Evolutionary conservation across 169 alveolate species (phyloP).

Genomic region (Besnoitia besnoiti): DNA sequence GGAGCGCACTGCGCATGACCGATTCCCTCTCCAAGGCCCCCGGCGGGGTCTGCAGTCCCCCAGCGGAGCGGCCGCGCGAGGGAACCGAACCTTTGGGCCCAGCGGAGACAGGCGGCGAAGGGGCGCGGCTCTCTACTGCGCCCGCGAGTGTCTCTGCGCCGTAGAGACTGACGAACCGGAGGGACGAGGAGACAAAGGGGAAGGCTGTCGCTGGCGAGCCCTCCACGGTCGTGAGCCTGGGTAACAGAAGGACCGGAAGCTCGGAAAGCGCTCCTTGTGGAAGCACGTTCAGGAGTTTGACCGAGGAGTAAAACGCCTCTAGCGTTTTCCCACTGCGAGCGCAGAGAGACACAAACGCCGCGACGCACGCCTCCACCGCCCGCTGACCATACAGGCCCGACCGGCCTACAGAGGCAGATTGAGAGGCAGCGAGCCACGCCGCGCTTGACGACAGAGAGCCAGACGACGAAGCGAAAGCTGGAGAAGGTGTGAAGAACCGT

Average conservation of each 20-base stretch:
- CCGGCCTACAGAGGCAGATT: too few relatives aligned
- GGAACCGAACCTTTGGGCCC: neutral
- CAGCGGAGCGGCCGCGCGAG: too few relatives aligned
- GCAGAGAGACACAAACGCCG: neutral
- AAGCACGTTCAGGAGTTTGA: neutral
- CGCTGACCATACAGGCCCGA: neutral
- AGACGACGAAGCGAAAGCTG: too few relatives aligned
- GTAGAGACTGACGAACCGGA: neutral
- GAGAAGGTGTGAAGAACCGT: too few relatives aligned
- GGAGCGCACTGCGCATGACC: neutral
- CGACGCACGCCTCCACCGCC: neutral
- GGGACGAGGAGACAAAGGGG: neutral
- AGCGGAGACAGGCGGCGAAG: neutral
- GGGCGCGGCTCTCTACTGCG: neutral
- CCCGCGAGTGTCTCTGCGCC: constrained; percentile 5
- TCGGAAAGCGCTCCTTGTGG: neutral
- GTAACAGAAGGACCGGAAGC: constrained; percentile 6
- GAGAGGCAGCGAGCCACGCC: too few relatives aligned
- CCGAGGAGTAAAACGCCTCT: neutral
- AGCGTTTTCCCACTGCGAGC: neutral
- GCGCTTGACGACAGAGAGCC: too few relatives aligned
- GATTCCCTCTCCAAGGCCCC: neutral
- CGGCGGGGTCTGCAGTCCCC: too few relatives aligned
- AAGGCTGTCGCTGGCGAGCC: neutral
- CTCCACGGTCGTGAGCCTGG: constrained; percentile 5